Evolutionary conservation across 2,329 filamentous ascomycete genomes (phyloP).

Genomic region (Boeremia lycopersici): DNA sequence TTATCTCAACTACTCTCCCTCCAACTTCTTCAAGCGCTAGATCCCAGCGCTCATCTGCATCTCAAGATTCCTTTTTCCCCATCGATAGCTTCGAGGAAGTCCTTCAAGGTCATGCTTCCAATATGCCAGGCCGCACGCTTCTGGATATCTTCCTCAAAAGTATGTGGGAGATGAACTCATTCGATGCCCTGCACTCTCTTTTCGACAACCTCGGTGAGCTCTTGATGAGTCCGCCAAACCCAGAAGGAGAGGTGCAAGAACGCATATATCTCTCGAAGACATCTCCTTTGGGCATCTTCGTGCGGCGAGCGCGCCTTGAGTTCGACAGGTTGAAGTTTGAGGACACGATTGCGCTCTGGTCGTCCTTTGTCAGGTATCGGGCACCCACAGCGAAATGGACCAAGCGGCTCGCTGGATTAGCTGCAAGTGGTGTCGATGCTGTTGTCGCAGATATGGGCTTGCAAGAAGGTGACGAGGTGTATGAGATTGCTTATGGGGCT

Average conservation of each 20-base stretch:
- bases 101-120: constrained; percentile 54
- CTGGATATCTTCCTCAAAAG: constrained; percentile 84
- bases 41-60: constrained; percentile 23
- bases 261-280: constrained; percentile 70
- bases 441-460: constrained; percentile 66
- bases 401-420: constrained; percentile 45
- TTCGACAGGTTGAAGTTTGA: constrained; percentile 81
- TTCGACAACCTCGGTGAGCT: constrained; percentile 66
- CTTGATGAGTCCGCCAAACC: constrained; percentile 57
- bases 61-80: constrained; percentile 44
- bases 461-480: constrained; percentile 57
- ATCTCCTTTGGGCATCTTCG: constrained; percentile 81
- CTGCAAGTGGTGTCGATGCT: constrained; percentile 57
- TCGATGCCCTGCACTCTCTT: constrained; percentile 80
- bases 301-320: constrained; percentile 78
- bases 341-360: constrained; percentile 80
- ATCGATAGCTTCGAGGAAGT: constrained; percentile 55
- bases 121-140: constrained; percentile 76
- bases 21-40: constrained; percentile 29
- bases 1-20: constrained; percentile 70
- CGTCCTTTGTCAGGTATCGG: constrained; percentile 79
- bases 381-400: constrained; percentile 73
- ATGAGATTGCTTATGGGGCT: constrained; percentile 58
- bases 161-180: constrained; percentile 82
- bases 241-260: constrained; percentile 23